phyloP scores from a whole-genome alignment of 2,329 filamentous ascomycete species.

The Cryphonectria parasitica region DNA sequence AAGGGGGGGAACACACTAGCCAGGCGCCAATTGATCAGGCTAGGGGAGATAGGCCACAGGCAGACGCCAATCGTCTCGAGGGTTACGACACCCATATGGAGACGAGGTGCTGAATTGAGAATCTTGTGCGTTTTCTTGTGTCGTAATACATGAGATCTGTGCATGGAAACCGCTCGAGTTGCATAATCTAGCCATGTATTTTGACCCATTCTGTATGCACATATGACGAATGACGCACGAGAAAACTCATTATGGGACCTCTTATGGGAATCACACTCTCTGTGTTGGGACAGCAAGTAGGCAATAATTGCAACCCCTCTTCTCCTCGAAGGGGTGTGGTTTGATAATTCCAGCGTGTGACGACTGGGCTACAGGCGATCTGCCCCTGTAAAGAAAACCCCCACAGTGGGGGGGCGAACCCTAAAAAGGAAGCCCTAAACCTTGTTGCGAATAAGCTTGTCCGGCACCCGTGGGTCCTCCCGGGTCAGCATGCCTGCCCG shows the following conservation, averaged over 20 bases:
- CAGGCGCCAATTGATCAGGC: not conserved
- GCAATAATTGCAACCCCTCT: slow-evolving; percentile 14
- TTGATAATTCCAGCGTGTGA: not conserved
- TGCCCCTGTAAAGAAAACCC: not conserved
- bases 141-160: not conserved
- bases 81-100: not conserved
- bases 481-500: not conserved
- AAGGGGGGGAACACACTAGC: not conserved
- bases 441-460: slow-evolving; percentile 24
- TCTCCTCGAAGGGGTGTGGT: not conserved
- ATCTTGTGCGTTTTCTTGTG: not conserved
- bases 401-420: not conserved
- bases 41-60: not conserved
- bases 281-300: not conserved
- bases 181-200: not conserved
- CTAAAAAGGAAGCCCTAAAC: slow-evolving; percentile 10
- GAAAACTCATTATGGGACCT: not conserved
- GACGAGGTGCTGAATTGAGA: not conserved
- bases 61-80: not conserved
- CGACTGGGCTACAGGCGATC: not conserved
- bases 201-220: not conserved
- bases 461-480: not conserved
- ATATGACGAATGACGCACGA: not conserved
- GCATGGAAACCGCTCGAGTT: not conserved
- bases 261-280: not conserved